Evolutionary conservation across 2,329 filamentous ascomycete genomes (phyloP).

Genomic region (Blastomyces silverae): DNA sequence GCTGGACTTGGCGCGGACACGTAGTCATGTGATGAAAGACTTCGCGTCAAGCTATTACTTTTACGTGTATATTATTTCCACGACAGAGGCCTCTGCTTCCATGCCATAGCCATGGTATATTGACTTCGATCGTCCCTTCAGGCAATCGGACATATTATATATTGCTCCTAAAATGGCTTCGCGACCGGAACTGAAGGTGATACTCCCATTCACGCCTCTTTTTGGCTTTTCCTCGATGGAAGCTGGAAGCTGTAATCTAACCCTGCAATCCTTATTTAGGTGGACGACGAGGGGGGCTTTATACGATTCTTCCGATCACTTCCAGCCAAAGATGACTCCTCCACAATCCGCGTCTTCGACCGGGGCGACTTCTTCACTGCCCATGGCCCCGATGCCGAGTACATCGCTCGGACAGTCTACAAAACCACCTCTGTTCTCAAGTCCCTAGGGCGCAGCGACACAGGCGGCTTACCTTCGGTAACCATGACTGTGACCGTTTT

Average conservation of each 20-base stretch:
- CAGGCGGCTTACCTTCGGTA: slow-evolving; percentile 82
- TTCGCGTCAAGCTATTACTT: slow-evolving; percentile 6
- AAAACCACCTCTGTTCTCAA: slow-evolving; percentile 94
- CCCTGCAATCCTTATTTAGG: slow-evolving; percentile 44
- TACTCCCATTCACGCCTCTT: too few species aligned
- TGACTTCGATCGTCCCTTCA: background rate
- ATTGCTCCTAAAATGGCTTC: slow-evolving; percentile 54
- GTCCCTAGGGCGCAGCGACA: slow-evolving; percentile 75
- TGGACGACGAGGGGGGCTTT: slow-evolving; percentile 95
- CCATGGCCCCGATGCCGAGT: slow-evolving; percentile 43
- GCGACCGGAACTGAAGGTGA: slow-evolving; percentile 63
- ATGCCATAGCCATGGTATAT: background rate
- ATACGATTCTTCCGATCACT: slow-evolving; percentile 94
- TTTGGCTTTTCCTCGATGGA: background rate
- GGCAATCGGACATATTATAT: slow-evolving; percentile 10
- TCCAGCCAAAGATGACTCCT: slow-evolving; percentile 54
- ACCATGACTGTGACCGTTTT: slow-evolving; percentile 95
- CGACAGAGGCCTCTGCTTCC: background rate
- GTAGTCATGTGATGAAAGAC: too few species aligned
- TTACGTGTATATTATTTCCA: background rate
- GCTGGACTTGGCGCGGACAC: slow-evolving; percentile 18
- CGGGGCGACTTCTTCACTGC: slow-evolving; percentile 89
- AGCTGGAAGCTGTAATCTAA: slow-evolving; percentile 16
- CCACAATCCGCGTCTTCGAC: slow-evolving; percentile 82
- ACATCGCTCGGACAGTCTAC: slow-evolving; percentile 64